A percentile compares a stretch with the other conserved stretches of the same genome.
Conservation (phyloP, 108 stramenopile species). For the Craspedostauros australis region DNA sequence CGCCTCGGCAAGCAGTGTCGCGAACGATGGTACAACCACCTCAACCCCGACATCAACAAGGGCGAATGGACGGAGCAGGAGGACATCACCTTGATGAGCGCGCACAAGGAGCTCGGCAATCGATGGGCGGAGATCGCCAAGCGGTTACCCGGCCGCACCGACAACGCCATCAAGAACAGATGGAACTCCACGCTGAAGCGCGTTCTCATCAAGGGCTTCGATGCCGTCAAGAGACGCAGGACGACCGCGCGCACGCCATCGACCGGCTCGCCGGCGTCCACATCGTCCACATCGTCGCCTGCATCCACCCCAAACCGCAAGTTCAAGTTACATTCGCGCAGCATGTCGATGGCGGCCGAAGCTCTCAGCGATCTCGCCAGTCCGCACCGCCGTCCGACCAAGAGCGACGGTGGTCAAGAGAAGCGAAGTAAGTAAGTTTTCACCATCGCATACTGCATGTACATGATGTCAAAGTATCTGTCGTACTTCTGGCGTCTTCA, state of each 20-base stretch:
- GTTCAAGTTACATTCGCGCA: slow-evolving; percentile 7
- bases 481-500: no score
- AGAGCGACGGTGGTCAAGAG: no score
- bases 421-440: no score
- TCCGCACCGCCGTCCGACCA: no score
- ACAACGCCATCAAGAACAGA: slow-evolving; percentile 98
- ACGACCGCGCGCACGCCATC: neutral
- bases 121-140: slow-evolving; percentile 97
- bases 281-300: neutral
- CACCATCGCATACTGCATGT: no score
- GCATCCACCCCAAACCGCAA: neutral
- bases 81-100: slow-evolving; percentile 71
- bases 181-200: slow-evolving; percentile 92
- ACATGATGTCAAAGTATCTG: no score
- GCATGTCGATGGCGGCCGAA: slow-evolving; percentile 25
- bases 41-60: slow-evolving; percentile 95
- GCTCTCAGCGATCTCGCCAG: slow-evolving; percentile 15
- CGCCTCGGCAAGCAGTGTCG: slow-evolving; percentile 98
- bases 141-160: slow-evolving; percentile 87
- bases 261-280: neutral
- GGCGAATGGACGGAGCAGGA: slow-evolving; percentile 91
- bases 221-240: neutral
- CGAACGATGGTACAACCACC: slow-evolving; percentile 98
- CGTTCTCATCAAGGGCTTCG: slow-evolving; percentile 17
- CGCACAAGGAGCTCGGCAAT: slow-evolving; percentile 81